Percentiles rank a stretch among this genome's conserved stretches.
Evolutionary conservation across 192 early-diverging fungal species (phyloP).

Genomic region (Entomortierella lignicola): DNA sequence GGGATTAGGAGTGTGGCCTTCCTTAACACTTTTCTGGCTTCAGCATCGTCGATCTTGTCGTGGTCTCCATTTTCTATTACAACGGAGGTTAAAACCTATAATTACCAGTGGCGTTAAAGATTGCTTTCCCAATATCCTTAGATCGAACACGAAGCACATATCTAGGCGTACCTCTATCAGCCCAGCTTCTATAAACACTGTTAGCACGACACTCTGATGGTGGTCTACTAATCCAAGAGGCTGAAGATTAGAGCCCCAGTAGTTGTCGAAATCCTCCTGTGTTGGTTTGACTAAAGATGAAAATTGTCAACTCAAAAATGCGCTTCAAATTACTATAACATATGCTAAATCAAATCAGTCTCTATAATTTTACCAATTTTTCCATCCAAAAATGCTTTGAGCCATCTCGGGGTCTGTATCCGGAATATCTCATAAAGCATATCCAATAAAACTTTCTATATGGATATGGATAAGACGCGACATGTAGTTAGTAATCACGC

Average conservation of each 20-base stretch:
- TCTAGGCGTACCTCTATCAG: conserved; percentile 64
- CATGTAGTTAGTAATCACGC: too few species aligned
- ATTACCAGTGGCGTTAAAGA: not conserved
- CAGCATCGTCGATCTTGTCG: conserved; percentile 3
- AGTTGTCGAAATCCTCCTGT: conserved; percentile 40
- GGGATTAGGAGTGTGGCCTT: conserved; percentile 79
- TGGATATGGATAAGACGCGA: conserved; percentile 2
- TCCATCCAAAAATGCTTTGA: conserved; percentile 59
- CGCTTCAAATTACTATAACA: not conserved
- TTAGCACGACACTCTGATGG: conserved; percentile 74
- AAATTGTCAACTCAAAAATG: not conserved
- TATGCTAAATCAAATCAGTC: not conserved
- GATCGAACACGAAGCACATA: not conserved
- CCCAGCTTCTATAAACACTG: conserved; percentile 82
- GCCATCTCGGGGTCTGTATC: conserved; percentile 72
- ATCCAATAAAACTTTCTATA: conserved; percentile 80
- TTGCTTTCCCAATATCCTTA: too few species aligned
- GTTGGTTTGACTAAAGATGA: conserved; percentile 34
- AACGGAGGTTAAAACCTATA: conserved; percentile 76
- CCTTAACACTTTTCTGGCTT: conserved; percentile 59
- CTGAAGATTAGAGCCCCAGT: conserved; percentile 36
- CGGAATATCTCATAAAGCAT: conserved; percentile 86
- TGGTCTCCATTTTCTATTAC: conserved; percentile 68
- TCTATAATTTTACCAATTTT: conserved; percentile 55
- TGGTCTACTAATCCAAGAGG: conserved; percentile 75